Conservation (phyloP, 257 asterid genomes). For the Petunia axillaris region DNA sequence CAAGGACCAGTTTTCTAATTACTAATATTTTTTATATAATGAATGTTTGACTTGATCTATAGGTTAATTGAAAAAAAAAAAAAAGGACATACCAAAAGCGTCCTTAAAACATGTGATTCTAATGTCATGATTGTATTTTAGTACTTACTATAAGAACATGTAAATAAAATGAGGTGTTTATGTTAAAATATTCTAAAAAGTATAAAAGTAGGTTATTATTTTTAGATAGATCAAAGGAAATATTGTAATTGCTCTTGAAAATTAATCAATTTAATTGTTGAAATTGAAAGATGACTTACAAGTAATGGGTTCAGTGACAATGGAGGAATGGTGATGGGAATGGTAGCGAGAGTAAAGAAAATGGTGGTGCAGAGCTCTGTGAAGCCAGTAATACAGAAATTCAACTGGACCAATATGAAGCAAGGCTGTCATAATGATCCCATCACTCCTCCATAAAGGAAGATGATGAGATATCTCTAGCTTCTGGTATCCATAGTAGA, state of each 20-base stretch:
- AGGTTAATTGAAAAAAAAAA: no score
- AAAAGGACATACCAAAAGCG: background rate
- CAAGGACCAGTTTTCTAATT: no score
- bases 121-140: background rate
- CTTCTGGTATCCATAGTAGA: slow-evolving; percentile 39
- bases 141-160: no score
- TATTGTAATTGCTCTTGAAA: background rate
- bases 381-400: slow-evolving; percentile 91
- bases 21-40: no score
- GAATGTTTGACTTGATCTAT: no score
- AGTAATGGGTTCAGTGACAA: slow-evolving; percentile 90
- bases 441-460: slow-evolving; percentile 73
- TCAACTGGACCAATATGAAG: slow-evolving; percentile 81
- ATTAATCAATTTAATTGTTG: background rate
- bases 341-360: slow-evolving; percentile 88
- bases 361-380: slow-evolving; percentile 93
- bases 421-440: slow-evolving; percentile 55
- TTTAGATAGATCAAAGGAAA: background rate
- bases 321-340: slow-evolving; percentile 91
- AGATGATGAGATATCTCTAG: slow-evolving; percentile 33
- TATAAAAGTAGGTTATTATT: background rate
- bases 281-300: slow-evolving; percentile 43
- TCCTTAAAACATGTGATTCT: background rate
- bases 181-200: background rate
- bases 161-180: background rate